Conservation (phyloP, 305 asterid genomes). For the Solanum hybrid region DNA sequence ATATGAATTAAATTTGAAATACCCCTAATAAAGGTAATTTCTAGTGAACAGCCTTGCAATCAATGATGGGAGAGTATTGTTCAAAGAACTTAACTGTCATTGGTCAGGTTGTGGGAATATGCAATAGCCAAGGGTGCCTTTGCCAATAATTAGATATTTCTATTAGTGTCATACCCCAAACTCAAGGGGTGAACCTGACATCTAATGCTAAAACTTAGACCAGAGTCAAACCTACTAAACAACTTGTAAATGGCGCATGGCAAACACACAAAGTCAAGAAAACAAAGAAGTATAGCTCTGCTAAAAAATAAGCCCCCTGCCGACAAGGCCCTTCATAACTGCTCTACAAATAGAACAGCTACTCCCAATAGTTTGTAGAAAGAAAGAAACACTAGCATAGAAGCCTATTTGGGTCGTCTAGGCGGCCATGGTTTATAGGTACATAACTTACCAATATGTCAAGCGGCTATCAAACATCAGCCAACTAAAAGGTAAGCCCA, state of each 20-base stretch:
- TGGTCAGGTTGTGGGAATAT: not conserved
- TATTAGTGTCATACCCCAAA: not conserved
- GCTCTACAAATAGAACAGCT: not conserved
- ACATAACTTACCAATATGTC: not conserved
- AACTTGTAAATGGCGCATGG: not conserved
- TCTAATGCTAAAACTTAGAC: not conserved
- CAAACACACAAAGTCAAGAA: not conserved
- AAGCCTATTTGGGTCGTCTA: not conserved
- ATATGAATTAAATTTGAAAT: not conserved
- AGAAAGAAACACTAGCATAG: not conserved
- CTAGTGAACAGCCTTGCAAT: not conserved
- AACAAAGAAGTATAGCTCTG: not conserved
- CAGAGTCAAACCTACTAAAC: not conserved
- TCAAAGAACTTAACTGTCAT: not conserved
- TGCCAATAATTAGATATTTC: not conserved
- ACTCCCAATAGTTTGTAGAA: not conserved
- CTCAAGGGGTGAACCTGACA: not conserved
- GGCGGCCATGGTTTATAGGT: not conserved
- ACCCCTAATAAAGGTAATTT: not conserved
- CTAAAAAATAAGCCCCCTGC: not conserved
- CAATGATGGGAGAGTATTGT: not conserved
- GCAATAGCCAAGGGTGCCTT: not conserved
- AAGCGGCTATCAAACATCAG: not conserved
- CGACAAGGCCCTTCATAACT: not conserved
- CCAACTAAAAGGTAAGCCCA: not conserved